phyloP scores from a whole-genome alignment of 139 green algal genomes.

The Tetraselmis chui region DNA sequence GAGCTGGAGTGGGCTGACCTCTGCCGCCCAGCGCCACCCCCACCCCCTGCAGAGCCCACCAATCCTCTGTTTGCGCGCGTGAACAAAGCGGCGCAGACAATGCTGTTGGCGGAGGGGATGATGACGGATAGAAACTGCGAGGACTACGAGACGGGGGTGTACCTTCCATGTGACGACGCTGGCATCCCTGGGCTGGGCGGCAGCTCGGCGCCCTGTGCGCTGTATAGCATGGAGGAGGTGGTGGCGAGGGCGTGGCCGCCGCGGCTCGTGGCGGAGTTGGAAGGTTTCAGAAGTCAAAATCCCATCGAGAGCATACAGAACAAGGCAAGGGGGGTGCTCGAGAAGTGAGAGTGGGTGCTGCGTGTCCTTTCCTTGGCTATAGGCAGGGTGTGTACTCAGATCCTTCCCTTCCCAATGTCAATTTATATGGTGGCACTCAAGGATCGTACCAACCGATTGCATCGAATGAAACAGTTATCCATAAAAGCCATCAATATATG shows the following conservation, averaged over 20 bases:
- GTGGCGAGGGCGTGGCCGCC: constrained; percentile 3
- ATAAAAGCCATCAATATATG: too few species aligned
- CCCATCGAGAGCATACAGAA: background rate
- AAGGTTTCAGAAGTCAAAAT: background rate
- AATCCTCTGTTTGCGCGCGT: background rate
- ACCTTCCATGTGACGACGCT: constrained; percentile 8
- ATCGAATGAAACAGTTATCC: too few species aligned
- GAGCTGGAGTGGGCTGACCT: constrained; percentile 12
- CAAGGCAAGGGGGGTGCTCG: background rate
- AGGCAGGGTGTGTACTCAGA: too few species aligned
- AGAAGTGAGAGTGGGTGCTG: background rate
- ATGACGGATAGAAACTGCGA: constrained; percentile 6
- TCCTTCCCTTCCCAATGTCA: too few species aligned
- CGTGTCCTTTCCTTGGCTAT: too few species aligned
- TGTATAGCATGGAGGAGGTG: constrained; percentile 8
- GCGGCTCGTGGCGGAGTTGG: background rate
- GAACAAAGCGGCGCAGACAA: background rate
- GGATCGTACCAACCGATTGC: too few species aligned
- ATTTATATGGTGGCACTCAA: too few species aligned
- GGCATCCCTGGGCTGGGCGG: constrained; percentile 12
- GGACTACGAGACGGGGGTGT: constrained; percentile 10
- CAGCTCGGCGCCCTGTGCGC: constrained; percentile 7
- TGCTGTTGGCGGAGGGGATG: constrained; percentile 3
- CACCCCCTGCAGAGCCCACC: constrained; percentile 1
- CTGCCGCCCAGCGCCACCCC: background rate